Evolutionary conservation across 495 filamentous ascomycete genomes (phyloP), one percentile per base, ranked within the genome.

Genomic region (Alectoria sarmentosa): DNA sequence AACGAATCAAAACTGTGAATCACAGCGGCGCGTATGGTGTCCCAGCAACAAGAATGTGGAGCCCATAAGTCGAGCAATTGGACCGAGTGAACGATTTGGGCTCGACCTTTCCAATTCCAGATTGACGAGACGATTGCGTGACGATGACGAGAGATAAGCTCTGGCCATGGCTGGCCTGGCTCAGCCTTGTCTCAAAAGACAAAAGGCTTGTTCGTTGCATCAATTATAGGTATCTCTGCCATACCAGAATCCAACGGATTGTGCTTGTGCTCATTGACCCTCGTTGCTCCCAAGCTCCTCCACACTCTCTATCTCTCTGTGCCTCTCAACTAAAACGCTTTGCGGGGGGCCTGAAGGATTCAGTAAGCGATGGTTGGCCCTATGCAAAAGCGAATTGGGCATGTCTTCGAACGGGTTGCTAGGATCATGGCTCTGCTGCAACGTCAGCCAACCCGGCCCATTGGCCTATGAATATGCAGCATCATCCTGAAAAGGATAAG

Each of bases 41-140:
- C 67, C 32, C 36, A 41, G 63, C 67, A 69, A 69, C 67, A 44
- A 49, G 39, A 63, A 69, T 63, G 64, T 60, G 63, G 41, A 60
- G 15, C 52, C 30, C 52, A 3, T 34, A 7, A 7, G 17, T 2
- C 28, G 21, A 36, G 23, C n/a, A 54, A 60, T 39, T n/a, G 42
- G 39, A 17, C 62, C 42, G 63, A 52, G 48, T 59, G 32, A 23
- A 41, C 55, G 15, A 10, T 26, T 11, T 48, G 39, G 38, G 56
- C 26, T 60, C n/a, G 48, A 32, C 63, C n/a, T 64, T 64, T 38
- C 63, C 63, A 30, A 11, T 52, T 65, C 57, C 17, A 58, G 63
- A 19, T 65, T 23, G 42, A 64, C 62, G 62, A 55, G 41, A 58
- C 41, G 58, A 60, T 65, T 60, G 63, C 56, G 41, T 48, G 56